Evolutionary conservation across 78 protist genomes (phyloP).

Genomic region (Dictyostelium capitatum): DNA sequence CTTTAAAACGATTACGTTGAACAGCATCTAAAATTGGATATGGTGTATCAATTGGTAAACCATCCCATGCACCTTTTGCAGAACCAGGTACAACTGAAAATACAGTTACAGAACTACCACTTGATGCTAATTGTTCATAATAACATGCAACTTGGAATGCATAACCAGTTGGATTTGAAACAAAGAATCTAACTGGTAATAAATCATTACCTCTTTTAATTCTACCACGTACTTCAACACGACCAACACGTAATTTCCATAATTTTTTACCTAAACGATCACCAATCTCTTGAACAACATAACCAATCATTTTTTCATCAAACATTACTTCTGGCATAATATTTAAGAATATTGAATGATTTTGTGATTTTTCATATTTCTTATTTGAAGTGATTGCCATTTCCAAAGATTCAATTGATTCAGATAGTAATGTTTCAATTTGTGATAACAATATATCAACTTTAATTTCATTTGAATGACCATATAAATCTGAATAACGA

Average conservation of each 20-base stretch:
- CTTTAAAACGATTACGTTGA: constrained; percentile 88
- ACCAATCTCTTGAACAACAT: constrained; percentile 61
- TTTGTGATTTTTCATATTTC: constrained; percentile 36
- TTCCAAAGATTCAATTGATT: constrained; percentile 91
- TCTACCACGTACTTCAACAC: constrained; percentile 89
- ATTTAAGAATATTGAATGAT: constrained; percentile 93
- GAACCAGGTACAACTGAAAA: constrained; percentile 72
- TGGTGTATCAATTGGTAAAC: constrained; percentile 83
- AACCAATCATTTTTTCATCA: constrained; percentile 63
- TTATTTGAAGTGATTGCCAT: constrained; percentile 42
- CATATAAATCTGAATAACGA: constrained; percentile 80
- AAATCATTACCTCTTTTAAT: background rate
- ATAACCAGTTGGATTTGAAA: constrained; percentile 85
- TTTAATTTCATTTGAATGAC: constrained; percentile 52
- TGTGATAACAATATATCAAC: constrained; percentile 79
- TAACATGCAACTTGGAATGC: constrained; percentile 84
- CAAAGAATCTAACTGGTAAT: constrained; percentile 81
- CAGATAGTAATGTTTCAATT: constrained; percentile 85
- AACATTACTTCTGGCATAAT: constrained; percentile 87
- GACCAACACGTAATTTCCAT: constrained; percentile 86
- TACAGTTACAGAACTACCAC: constrained; percentile 16
- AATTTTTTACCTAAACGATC: constrained; percentile 85
- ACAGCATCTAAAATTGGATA: constrained; percentile 83
- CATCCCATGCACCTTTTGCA: constrained; percentile 78
- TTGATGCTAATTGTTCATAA: constrained; percentile 64